A percentile compares a stretch with the other conserved stretches of the same genome.
These are phyloP conservation scores for Vaccinium vitisidaea DNA, from an alignment of 148 eudicot species.

Conservation along the genomic window DNA sequence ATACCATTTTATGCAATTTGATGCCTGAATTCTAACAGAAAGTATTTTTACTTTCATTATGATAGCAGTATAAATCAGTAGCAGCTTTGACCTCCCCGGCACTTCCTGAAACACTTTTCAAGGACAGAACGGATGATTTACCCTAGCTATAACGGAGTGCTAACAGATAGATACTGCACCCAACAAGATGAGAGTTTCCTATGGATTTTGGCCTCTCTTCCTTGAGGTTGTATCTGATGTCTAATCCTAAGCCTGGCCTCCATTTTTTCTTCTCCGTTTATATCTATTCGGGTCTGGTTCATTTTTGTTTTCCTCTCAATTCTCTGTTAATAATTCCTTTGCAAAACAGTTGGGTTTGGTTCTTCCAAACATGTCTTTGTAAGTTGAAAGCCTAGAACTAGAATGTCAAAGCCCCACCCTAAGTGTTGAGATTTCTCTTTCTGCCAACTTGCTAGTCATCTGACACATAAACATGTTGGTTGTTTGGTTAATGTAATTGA, in stretches of 20 bases:
- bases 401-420: slow-evolving; percentile 7
- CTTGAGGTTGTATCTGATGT: slow-evolving; percentile 24
- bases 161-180: slow-evolving; percentile 11
- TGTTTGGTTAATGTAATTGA: slow-evolving; percentile 18
- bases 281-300: background rate
- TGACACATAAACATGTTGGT: background rate
- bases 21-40: background rate
- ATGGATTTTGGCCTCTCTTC: slow-evolving; percentile 11
- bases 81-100: slow-evolving; percentile 58
- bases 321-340: slow-evolving; percentile 23
- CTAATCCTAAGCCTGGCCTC: slow-evolving; percentile 22
- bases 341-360: slow-evolving; percentile 21
- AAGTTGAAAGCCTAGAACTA: background rate
- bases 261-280: slow-evolving; percentile 6
- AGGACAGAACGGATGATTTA: slow-evolving; percentile 20
- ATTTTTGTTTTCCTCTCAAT: background rate
- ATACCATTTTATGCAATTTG: slow-evolving; percentile 7
- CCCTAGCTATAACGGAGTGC: slow-evolving; percentile 4
- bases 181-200: slow-evolving; percentile 6
- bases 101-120: slow-evolving; percentile 55
- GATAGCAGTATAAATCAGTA: slow-evolving; percentile 63
- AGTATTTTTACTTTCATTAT: background rate
- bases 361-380: slow-evolving; percentile 25
- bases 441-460: background rate
- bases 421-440: slow-evolving; percentile 2